These are phyloP conservation scores for Tremella yokohamensis DNA, from an alignment of 768 basidiomycete species.

Conservation along the genomic window DNA sequence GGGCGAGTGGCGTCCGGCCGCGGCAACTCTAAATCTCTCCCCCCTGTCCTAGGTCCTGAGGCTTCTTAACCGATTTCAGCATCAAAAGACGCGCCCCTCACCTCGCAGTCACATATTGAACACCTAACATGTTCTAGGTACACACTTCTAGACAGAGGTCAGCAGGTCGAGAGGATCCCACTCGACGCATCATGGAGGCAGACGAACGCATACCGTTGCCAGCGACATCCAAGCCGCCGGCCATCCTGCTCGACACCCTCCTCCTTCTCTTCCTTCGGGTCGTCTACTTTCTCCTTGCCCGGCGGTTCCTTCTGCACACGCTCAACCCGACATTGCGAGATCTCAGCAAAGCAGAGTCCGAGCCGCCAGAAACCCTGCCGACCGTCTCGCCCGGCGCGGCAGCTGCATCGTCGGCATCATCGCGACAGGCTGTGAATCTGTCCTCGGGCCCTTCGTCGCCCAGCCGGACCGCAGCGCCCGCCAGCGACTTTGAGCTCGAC, in stretches of 20 bases:
- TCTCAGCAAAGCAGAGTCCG: constrained; percentile 32
- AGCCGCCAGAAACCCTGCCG: neutral
- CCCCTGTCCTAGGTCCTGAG: no score
- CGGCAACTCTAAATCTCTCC: no score
- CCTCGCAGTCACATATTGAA: no score
- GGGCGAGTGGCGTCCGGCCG: no score
- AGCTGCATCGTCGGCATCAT: neutral
- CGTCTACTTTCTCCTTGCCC: constrained; percentile 39
- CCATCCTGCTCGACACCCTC: constrained; percentile 41
- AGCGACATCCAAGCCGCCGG: constrained; percentile 14
- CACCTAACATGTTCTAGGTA: no score
- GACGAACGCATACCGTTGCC: neutral
- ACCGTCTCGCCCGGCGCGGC: neutral
- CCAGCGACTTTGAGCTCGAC: constrained; percentile 8
- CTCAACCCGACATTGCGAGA: constrained; percentile 43
- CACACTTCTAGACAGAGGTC: no score
- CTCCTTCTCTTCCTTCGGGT: constrained; percentile 33
- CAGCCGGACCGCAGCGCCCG: neutral
- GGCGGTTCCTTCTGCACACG: constrained; percentile 39
- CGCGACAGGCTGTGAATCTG: neutral
- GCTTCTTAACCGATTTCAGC: no score
- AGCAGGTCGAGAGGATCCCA: no score
- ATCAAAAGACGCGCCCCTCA: no score
- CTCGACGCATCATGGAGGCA: no score
- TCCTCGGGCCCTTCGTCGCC: neutral